Conservation (phyloP, 2,329 filamentous ascomycete species). For the Neofusicoccum sp. region DNA sequence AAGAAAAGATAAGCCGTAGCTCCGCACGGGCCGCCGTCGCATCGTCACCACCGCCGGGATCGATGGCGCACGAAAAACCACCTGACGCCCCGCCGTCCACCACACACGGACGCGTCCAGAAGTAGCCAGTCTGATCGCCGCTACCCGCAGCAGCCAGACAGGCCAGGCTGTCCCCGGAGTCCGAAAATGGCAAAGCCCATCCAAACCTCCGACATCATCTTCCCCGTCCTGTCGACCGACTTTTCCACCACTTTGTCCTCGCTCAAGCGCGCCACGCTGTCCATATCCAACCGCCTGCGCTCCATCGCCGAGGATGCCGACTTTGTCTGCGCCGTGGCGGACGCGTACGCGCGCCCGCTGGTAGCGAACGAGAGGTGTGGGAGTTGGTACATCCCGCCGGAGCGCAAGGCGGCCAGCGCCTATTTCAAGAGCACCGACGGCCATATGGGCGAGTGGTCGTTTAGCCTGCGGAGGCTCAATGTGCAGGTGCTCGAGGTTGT, state of each 20-base stretch:
- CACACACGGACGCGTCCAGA: no score
- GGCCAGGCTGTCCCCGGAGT: not conserved
- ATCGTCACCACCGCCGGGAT: no score
- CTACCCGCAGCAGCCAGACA: no score
- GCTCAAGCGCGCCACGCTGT: slow-evolving; percentile 75
- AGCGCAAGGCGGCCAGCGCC: slow-evolving; percentile 68
- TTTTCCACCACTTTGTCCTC: slow-evolving; percentile 70
- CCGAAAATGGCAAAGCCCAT: slow-evolving; percentile 24
- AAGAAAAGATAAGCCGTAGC: no score
- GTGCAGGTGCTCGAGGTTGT: slow-evolving; percentile 75
- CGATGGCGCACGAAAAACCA: no score
- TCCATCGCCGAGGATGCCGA: slow-evolving; percentile 76
- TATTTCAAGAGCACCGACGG: slow-evolving; percentile 99
- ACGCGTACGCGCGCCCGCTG: slow-evolving; percentile 65
- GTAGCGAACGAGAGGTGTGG: slow-evolving; percentile 95
- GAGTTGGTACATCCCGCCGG: slow-evolving; percentile 84
- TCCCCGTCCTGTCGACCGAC: slow-evolving; percentile 60
- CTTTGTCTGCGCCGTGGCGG: slow-evolving; percentile 69
- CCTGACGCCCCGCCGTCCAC: no score
- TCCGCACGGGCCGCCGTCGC: no score
- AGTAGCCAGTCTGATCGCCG: no score
- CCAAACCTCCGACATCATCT: slow-evolving; percentile 50
- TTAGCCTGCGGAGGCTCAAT: slow-evolving; percentile 83
- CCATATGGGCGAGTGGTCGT: slow-evolving; percentile 87
- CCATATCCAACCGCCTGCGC: slow-evolving; percentile 76